A percentile compares a stretch with the other conserved stretches of the same genome.
These are phyloP conservation scores for Tricharina praecox DNA, from an alignment of 495 filamentous ascomycete species.

Conservation along the genomic window DNA sequence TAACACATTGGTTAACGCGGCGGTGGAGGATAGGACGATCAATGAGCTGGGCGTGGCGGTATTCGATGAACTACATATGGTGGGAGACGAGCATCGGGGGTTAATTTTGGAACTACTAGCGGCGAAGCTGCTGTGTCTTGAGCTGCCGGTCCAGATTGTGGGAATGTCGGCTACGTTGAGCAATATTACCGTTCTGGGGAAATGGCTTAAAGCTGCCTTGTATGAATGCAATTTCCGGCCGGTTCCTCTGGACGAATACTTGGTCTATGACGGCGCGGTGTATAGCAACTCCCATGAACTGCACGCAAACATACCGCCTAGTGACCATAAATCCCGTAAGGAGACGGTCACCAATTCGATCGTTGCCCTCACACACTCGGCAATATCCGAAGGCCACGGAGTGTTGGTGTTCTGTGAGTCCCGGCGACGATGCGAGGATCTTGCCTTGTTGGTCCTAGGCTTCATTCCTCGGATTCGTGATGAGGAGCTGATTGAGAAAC, in stretches of 20 bases:
- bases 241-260: conserved; percentile 55
- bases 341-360: conserved; percentile 52
- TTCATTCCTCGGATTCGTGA: conserved; percentile 36
- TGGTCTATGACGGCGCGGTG: conserved; percentile 58
- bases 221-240: conserved; percentile 61
- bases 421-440: conserved; percentile 30
- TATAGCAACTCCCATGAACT: conserved; percentile 39
- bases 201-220: conserved; percentile 55
- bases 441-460: conserved; percentile 36
- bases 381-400: conserved; percentile 48
- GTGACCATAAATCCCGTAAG: conserved; percentile 40
- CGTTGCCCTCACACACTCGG: conserved; percentile 50
- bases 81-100: conserved; percentile 62
- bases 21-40: conserved; percentile 56
- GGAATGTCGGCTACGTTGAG: conserved; percentile 73
- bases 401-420: conserved; percentile 63
- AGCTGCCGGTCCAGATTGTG: conserved; percentile 53
- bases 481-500: conserved; percentile 19
- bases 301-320: conserved; percentile 31
- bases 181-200: conserved; percentile 49
- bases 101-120: conserved; percentile 68
- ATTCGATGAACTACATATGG: conserved; percentile 68
- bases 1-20: conserved; percentile 58
- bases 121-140: conserved; percentile 56
- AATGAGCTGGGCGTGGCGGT: conserved; percentile 50